Evolutionary conservation across 2,329 filamentous ascomycete genomes (phyloP), one percentile per base, ranked within the genome.

Genomic region (Colletotrichum brevisporum): DNA sequence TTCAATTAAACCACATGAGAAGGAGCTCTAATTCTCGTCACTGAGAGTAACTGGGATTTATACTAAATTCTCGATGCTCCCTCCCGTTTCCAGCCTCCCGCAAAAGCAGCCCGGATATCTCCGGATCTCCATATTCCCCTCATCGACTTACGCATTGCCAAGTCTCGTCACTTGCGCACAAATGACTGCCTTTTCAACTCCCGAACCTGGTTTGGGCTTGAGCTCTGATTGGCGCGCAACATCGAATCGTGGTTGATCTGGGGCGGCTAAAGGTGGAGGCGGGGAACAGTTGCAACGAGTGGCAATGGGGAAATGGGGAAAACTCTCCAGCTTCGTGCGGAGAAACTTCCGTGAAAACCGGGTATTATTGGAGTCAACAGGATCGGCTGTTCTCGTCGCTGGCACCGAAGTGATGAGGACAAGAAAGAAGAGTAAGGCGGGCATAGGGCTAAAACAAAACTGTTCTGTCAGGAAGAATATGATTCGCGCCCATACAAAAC

Each of bases 181-280:
- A 69, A 66, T 66, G 63, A 66, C 15, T 31, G 55, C 24, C 15
- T 24, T 54, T 43, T 9, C 16, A 31, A 54, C 15, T 21, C 21
- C 24, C 43, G 43, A 60, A 50, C 62, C 55, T 31, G 61, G 61
- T 16, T n/a, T 18, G 10, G 18, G n/a, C 6, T 21, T 2, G 18
- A 8, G 13, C 6, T 36, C 4, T 26, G 47, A 69, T 69, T 69
- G 61, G 66, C 52, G 61, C 66, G 61, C 66, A 69, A 69, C 47
- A 24, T 13, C 47, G 43, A 48, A 27, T 53, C 51, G 66, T 43
- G 24, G 50, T 55, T 59, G 41, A 66, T 58, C 50, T 45, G 50
- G 54, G 59, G 54, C 50, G 66, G 61, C 24, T 66, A 69, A 69
- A 65, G 43, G 66, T 58, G 61, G 48, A 60, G 66, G 62, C 54